Evolutionary conservation across 208 protist genomes (phyloP), one percentile per base, ranked within the genome.

Genomic region (Leishmania braziliensis): DNA sequence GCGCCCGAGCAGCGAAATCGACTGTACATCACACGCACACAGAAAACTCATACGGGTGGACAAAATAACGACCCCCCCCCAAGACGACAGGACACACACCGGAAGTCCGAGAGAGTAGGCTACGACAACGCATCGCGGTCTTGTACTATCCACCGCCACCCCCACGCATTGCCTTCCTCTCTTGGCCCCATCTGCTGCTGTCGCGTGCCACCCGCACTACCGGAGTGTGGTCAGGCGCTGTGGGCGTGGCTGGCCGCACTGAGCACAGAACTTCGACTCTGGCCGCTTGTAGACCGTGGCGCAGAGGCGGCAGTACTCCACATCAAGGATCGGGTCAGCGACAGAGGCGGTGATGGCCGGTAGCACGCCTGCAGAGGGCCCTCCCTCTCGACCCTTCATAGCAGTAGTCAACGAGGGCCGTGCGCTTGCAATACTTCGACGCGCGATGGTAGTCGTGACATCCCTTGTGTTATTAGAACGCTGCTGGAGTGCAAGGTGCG

Each of bases 231-330:
- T 46, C 26, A 43, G 53, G 6, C 75, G 84, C 16, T 58, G 77
- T 43, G 77, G 82, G 33, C 82, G 82, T 66, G 87, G 74, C 60
- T 85, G 82, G 29, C 92, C 90, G 74, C 92, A 95, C 56, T 91
- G 88, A 10, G 78, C 51, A 53, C 92, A 95, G 63, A 95, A 93
- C 51, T 90, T 91, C 29, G 84, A 89, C 65, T 84, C 29, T 3
- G 82, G 50, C 23, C 73, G 83, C n/a, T 82, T 78, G 65, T 90
- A 96, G 54, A 93, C 79, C 0, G 91, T 89, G 2, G 86, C 91
- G 83, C 92, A 96, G 29, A 36, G 62, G 5, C 53, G 75, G 79
- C 92, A 94, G 77, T 91, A 86, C 70, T 85, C 79, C 26, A 68
- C 78, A 6, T 75, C 63, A 46, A 76, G 23, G 53, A 78, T 73